Percentiles rank a stretch among this genome's conserved stretches.
These are phyloP conservation scores for Cyberlindnera lachancei DNA, from an alignment of 805 yeast species.

Conservation along the genomic window DNA sequence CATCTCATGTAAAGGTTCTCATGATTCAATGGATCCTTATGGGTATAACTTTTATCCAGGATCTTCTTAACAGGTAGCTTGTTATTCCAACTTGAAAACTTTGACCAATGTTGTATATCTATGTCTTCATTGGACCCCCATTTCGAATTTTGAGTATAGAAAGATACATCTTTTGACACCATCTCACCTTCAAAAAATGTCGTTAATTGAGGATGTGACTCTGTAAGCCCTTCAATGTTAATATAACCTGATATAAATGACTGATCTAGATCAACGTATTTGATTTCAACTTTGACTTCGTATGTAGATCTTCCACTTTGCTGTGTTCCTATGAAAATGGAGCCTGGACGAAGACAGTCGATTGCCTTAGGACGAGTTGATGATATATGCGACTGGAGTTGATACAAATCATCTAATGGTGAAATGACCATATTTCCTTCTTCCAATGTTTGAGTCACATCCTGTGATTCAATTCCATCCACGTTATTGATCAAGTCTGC, in stretches of 20 bases:
- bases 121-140: conserved; percentile 60
- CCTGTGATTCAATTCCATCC: too few relatives aligned
- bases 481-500: too few relatives aligned
- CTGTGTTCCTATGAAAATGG: conserved; percentile 60
- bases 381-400: too few relatives aligned
- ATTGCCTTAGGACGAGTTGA: conserved; percentile 18
- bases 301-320: conserved; percentile 59
- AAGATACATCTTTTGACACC: conserved; percentile 45
- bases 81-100: conserved; percentile 41
- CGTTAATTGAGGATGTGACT: conserved; percentile 59
- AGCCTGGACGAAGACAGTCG: conserved; percentile 52
- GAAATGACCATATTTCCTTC: too few relatives aligned
- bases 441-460: too few relatives aligned
- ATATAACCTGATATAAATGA: conserved; percentile 52
- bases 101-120: conserved; percentile 61
- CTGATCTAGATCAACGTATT: conserved; percentile 54
- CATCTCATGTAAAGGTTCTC: conserved; percentile 80
- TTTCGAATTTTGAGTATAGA: conserved; percentile 22
- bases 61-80: conserved; percentile 11
- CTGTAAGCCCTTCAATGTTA: conserved; percentile 62
- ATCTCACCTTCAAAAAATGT: conserved; percentile 69
- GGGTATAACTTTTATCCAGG: conserved; percentile 14
- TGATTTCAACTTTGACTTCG: conserved; percentile 61
- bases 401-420: too few relatives aligned
- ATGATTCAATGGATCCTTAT: conserved; percentile 27